Base-by-base conservation (phyloP, 73 alveolate genomes). In the Breviolum minutum region DNA sequence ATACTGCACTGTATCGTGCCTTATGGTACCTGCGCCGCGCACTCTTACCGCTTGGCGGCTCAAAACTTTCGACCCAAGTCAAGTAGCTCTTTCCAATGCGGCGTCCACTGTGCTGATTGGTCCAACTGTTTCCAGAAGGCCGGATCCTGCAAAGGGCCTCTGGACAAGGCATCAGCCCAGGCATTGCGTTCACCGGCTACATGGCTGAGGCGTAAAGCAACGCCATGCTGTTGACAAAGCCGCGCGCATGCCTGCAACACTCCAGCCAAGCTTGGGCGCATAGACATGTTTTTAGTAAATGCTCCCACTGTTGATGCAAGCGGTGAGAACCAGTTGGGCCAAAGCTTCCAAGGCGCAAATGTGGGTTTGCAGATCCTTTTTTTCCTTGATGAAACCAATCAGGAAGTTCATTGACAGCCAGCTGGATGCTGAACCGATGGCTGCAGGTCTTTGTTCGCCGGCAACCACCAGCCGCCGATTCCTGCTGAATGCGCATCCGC, bases 391-490 rank as follows among this genome's bases (percentile, higher is more conserved):
- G n/a, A 61, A 84, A 84, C 94, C 94, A 84, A 6, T 26, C 66
- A 60, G 94, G 94, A 62, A 84, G 20, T 11, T 54, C 94, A 10
- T 20, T 26, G 13, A 17, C 54, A 29, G 17, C 17, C n/a, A 84
- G n/a, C 6, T 22, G 60, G 0, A 84, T 61, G 94, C 77, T 14
- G 69, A 62, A 84, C 11, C 62, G 62, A 29, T 0, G 77, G 94
- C 8, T 11, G 66, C 48, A 84, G 22, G 62, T 84, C 62, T 14
- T 54, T 29, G 9, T 77, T 60, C 0, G 62, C 77, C 77, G 24
- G 77, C 30, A 84, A 60, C 54, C 60, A 61, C 94, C 94, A 84
- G 64, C 94, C 94, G 2, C 94, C 94, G 10, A 84, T 22, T 11
- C 94, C 94, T 13, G 66, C 60, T 22, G 26, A 54, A 68, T 32